These are phyloP conservation scores for Globisporangium acanthophoron DNA, from an alignment of 352 stramenopile species.

Conservation along the genomic window DNA sequence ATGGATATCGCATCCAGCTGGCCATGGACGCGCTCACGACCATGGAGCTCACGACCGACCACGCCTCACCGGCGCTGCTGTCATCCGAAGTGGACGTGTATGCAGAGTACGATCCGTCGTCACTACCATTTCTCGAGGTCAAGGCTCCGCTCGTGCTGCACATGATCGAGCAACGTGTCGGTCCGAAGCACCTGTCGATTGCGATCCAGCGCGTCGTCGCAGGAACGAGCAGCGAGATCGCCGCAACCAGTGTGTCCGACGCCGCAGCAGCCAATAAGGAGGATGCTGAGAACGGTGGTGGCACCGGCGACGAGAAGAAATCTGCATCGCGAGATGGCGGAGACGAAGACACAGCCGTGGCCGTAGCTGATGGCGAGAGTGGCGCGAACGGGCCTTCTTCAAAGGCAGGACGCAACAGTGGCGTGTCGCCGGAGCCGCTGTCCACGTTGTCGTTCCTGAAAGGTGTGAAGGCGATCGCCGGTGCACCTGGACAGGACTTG, in stretches of 20 bases:
- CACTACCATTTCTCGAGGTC: conserved; percentile 68
- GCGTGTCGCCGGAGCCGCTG: conserved; percentile 38
- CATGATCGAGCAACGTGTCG: conserved; percentile 85
- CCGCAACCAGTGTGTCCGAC: conserved; percentile 14
- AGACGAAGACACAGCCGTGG: conserved; percentile 24
- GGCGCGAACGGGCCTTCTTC: conserved; percentile 7
- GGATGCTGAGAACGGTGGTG: conserved; percentile 24
- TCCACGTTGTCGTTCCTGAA: conserved; percentile 77
- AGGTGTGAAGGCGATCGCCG: conserved; percentile 76
- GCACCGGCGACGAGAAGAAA: conserved; percentile 27
- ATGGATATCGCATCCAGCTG: conserved; percentile 81
- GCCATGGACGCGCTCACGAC: conserved; percentile 82
- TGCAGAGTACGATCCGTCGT: conserved; percentile 72
- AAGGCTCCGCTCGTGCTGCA: conserved; percentile 81
- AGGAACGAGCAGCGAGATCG: conserved; percentile 26
- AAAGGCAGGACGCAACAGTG: conserved; percentile 12
- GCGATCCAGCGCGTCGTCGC: conserved; percentile 75
- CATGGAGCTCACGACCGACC: conserved; percentile 74
- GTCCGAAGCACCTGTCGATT: conserved; percentile 64
- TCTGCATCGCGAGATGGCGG: conserved; percentile 24
- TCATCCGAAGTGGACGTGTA: conserved; percentile 82
- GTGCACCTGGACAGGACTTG: conserved; percentile 65
- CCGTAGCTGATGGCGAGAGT: conserved; percentile 3
- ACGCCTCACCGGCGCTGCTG: conserved; percentile 52
- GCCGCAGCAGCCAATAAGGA: conserved; percentile 24